These are phyloP conservation scores for Dioszegia crocea DNA, from an alignment of 768 basidiomycete species.

Conservation along the genomic window DNA sequence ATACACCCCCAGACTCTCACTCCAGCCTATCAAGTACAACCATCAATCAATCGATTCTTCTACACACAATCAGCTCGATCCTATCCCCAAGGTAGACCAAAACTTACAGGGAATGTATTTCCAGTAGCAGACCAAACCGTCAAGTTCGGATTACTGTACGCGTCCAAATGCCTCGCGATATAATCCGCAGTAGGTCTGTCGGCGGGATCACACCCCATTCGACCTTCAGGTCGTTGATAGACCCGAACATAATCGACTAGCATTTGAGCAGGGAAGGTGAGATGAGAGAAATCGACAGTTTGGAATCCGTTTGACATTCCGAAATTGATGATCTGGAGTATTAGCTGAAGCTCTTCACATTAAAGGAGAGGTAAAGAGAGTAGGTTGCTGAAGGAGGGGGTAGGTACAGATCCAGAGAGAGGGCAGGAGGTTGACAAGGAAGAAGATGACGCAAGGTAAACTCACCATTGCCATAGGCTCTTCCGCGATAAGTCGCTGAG, in stretches of 20 bases:
- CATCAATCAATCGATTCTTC: constrained; percentile 6
- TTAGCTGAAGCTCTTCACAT: background rate
- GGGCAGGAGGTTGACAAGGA: background rate
- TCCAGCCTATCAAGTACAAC: background rate
- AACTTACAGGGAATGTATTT: constrained; percentile 66
- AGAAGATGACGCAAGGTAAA: background rate
- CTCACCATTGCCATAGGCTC: constrained; percentile 74
- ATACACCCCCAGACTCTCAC: no score
- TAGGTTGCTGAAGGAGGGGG: no score
- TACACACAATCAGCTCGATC: background rate
- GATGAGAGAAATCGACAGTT: constrained; percentile 52
- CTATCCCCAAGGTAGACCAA: no score
- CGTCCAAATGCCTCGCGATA: constrained; percentile 55
- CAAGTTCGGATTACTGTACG: constrained; percentile 75
- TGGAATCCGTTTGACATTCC: constrained; percentile 50
- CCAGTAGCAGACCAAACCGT: constrained; percentile 81
- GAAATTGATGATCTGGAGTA: constrained; percentile 59
- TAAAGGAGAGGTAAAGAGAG: no score
- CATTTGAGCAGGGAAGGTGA: constrained; percentile 75
- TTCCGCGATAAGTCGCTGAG: constrained; percentile 68
- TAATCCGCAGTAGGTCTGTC: constrained; percentile 75
- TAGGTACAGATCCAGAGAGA: background rate
- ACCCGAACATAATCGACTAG: constrained; percentile 74
- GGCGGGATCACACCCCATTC: constrained; percentile 72
- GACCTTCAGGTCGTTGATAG: constrained; percentile 65